A percentile compares a stretch with the other conserved stretches of the same genome.
phyloP scores from a whole-genome alignment of 2,329 filamentous ascomycete genomes.

The Epichloe coenophiala region DNA sequence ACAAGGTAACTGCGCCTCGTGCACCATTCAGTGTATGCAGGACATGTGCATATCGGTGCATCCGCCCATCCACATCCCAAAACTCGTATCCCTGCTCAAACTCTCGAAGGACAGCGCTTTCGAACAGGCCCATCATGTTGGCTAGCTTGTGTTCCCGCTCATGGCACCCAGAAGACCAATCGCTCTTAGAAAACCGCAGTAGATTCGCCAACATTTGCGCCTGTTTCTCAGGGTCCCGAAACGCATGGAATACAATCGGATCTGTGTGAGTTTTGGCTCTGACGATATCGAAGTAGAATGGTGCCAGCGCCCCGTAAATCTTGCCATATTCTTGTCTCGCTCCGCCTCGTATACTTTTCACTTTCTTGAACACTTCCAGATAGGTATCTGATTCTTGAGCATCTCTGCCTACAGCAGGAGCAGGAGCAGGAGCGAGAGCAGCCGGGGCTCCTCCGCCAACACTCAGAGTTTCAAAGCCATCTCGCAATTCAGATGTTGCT shows the following conservation, averaged over 20 bases:
- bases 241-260: conserved; percentile 73
- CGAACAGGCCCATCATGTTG: conserved; percentile 69
- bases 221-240: conserved; percentile 78
- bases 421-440: background rate
- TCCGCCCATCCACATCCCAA: conserved; percentile 75
- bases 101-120: conserved; percentile 78
- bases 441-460: conserved; percentile 24
- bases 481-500: conserved; percentile 23
- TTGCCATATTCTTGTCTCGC: conserved; percentile 85
- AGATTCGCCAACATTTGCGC: conserved; percentile 80
- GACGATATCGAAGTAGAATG: conserved; percentile 76
- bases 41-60: conserved; percentile 82
- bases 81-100: conserved; percentile 88
- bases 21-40: conserved; percentile 73
- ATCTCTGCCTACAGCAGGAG: conserved; percentile 26
- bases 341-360: conserved; percentile 67
- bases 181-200: conserved; percentile 63
- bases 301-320: conserved; percentile 75
- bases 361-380: conserved; percentile 54
- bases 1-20: conserved; percentile 63
- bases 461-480: conserved; percentile 71
- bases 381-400: conserved; percentile 49
- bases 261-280: conserved; percentile 61
- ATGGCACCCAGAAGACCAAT: conserved; percentile 62
- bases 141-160: conserved; percentile 59